phyloP scores from a whole-genome alignment of 1,284 basidiomycete genomes.

The Fomes fomentarius region DNA sequence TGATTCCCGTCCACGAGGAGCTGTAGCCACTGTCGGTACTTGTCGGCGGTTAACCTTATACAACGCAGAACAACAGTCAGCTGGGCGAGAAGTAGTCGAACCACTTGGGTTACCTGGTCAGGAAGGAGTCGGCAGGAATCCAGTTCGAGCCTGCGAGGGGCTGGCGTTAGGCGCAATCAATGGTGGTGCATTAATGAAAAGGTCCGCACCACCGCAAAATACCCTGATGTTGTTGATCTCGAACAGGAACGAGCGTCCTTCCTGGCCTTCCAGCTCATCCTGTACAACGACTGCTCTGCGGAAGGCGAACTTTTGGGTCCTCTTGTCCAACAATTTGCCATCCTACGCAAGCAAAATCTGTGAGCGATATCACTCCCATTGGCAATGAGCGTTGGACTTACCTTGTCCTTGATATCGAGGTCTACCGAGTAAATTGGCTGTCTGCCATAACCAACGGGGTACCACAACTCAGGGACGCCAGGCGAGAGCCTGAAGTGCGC shows the following conservation, averaged over 20 bases:
- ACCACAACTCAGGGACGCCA: slow-evolving; percentile 76
- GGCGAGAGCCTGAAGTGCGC: slow-evolving; percentile 54
- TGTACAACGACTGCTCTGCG: slow-evolving; percentile 76
- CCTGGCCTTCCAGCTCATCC: slow-evolving; percentile 71
- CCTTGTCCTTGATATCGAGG: slow-evolving; percentile 53
- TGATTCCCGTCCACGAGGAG: slow-evolving; percentile 81
- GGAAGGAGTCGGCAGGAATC: slow-evolving; percentile 90
- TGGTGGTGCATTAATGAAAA: too few relatives aligned
- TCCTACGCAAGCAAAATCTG: slow-evolving; percentile 38
- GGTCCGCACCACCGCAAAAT: slow-evolving; percentile 85
- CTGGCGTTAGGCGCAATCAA: too few relatives aligned
- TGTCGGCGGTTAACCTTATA: slow-evolving; percentile 45
- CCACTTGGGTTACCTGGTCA: slow-evolving; percentile 62
- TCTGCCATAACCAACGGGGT: slow-evolving; percentile 80
- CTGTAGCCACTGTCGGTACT: slow-evolving; percentile 73
- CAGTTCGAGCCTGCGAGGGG: slow-evolving; percentile 79
- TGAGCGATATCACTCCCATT: too few relatives aligned
- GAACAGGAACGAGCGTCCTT: slow-evolving; percentile 84
- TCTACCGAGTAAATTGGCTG: slow-evolving; percentile 77
- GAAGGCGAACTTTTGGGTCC: slow-evolving; percentile 70
- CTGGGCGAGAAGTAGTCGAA: neutral
- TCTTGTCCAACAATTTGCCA: slow-evolving; percentile 52
- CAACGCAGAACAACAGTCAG: neutral
- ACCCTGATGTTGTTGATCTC: slow-evolving; percentile 86
- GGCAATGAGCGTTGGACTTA: too few relatives aligned